Conservation (phyloP, 176 grass and related monocot genomes). For the bread wheat (Triticum aestivum) region DNA sequence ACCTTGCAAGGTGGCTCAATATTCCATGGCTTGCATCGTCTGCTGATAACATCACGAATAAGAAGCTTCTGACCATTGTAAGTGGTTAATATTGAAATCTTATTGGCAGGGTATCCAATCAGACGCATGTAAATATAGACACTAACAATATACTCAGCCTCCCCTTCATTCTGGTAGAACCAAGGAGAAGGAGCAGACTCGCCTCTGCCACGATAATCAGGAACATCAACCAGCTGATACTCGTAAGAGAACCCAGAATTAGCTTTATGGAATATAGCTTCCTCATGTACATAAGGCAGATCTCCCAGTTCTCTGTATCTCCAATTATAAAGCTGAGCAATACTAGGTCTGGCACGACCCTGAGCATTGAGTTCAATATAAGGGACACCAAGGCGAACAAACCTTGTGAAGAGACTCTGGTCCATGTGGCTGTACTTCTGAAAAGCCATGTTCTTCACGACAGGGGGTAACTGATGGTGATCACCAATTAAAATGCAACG, state of each 20-base stretch:
- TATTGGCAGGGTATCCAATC: constrained; percentile 83
- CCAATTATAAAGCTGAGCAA: constrained; percentile 96
- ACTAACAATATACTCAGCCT: constrained; percentile 94
- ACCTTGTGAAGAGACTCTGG: constrained; percentile 90
- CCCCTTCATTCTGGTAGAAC: constrained; percentile 99
- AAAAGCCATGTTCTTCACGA: constrained; percentile 99
- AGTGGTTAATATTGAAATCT: constrained; percentile 95
- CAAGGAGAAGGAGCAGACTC: constrained; percentile 92
- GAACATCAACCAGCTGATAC: constrained; percentile 97
- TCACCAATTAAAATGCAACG: constrained; percentile 97
- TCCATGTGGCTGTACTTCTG: constrained; percentile 99
- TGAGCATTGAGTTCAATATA: constrained; percentile 99
- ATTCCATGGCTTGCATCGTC: constrained; percentile 79
- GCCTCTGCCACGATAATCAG: constrained; percentile 82
- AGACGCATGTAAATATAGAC: constrained; percentile 98
- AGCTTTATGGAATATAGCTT: constrained; percentile 84
- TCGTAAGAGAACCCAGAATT: constrained; percentile 94
- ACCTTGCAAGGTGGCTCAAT: constrained; percentile 94
- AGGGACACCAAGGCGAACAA: constrained; percentile 94
- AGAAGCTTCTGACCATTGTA: constrained; percentile 99
- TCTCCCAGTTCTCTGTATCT: constrained; percentile 96
- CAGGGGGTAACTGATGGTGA: constrained; percentile 93
- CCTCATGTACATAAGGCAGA: constrained; percentile 77
- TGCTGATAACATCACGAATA: constrained; percentile 96
- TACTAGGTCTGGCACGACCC: constrained; percentile 87